Evolutionary conservation across 768 basidiomycete species (phyloP), one percentile per base, ranked within the genome.

Genomic region (Kondoa subrosea): DNA sequence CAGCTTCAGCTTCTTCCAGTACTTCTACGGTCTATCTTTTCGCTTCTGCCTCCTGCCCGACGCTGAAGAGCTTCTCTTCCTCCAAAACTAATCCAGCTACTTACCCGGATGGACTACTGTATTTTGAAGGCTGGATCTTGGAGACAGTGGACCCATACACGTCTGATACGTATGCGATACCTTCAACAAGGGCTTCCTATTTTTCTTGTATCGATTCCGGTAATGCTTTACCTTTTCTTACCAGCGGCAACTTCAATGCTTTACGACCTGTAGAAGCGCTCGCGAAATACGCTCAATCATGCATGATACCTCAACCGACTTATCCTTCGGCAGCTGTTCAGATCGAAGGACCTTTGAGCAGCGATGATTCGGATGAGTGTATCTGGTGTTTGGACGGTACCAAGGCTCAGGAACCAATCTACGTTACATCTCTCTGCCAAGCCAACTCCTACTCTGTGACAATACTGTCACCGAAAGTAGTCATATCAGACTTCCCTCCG

Each of bases 131-230:
- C 1, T 99, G 95, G 95, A 85, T 93, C 33, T 78, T 95, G 73
- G 91, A 99, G 79, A 96, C 93, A 2, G 82, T 97, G 60, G 93
- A 97, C 74, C 91, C 92, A 0, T 96, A 96, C 72, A 87, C 89
- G 27, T 86, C 85, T 69, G 91, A 93, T 77, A 90, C 89, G 71
- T 93, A 91, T 74, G 83, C 89, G 15, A 93, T 97, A 58, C 95
- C 92, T 0, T 95, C 91, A 2, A 89, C 91, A 50, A 78, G 87
- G 60, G 92, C 89, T 76, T 91, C 87, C 57, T 81, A 88, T 67
- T 80, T 93, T 56, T 84, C 88, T 1, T 87, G 88, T 0, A 82
- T 91, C 68, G 92, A 96, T 76, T 90, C 86, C 74, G 85, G 85
- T 8, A 92, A 90, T 1, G 85, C 84, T 1, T 83, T 93, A 50